Conservation (phyloP, 192 early-diverging fungal genomes). For the Linnemannia exigua region DNA sequence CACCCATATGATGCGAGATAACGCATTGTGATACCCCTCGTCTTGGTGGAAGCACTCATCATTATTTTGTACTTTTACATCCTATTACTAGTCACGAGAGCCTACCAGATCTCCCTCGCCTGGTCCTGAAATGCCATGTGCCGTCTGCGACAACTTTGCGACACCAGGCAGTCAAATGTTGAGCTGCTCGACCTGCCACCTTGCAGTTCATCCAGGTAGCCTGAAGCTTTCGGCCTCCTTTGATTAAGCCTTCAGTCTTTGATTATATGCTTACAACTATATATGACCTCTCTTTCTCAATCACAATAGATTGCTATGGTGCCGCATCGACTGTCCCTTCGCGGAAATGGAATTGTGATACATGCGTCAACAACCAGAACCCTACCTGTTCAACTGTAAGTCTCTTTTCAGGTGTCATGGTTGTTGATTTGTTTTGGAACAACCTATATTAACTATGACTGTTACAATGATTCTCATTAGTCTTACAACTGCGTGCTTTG, state of each 20-base stretch:
- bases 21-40: neutral
- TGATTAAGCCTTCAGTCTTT: neutral
- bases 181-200: slow-evolving; percentile 59
- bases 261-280: neutral
- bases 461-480: slow-evolving; percentile 46
- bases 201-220: slow-evolving; percentile 66
- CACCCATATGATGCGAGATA: neutral
- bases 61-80: neutral
- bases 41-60: neutral
- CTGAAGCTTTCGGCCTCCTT: neutral
- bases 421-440: neutral
- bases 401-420: neutral
- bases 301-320: slow-evolving; percentile 64
- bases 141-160: slow-evolving; percentile 53
- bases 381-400: slow-evolving; percentile 72
- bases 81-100: slow-evolving; percentile 33
- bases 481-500: slow-evolving; percentile 78
- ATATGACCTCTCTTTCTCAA: neutral
- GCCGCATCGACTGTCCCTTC: slow-evolving; percentile 12
- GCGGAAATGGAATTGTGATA: slow-evolving; percentile 62
- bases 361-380: slow-evolving; percentile 72
- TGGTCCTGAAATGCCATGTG: slow-evolving; percentile 54
- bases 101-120: slow-evolving; percentile 54
- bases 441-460: neutral
- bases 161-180: slow-evolving; percentile 46